phyloP scores from a whole-genome alignment of 2,329 filamentous ascomycete species.

The Piedraia hortae region DNA sequence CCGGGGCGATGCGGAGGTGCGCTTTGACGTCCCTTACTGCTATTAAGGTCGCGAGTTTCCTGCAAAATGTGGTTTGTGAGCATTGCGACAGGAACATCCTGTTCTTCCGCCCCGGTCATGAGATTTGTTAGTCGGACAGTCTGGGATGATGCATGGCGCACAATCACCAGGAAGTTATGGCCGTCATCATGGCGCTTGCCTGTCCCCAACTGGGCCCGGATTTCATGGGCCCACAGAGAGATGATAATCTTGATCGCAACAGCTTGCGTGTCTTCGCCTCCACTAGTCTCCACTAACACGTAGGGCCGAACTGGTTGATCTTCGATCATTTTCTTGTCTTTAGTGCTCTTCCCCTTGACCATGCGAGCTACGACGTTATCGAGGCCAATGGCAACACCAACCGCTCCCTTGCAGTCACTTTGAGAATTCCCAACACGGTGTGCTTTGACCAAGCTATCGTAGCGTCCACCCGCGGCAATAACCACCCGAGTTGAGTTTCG shows the following conservation, averaged over 20 bases:
- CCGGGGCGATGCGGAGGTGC: conserved; percentile 14
- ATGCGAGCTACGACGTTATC: conserved; percentile 47
- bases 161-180: conserved; percentile 62
- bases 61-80: conserved; percentile 54
- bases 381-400: conserved; percentile 79
- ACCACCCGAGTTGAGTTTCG: conserved; percentile 52
- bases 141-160: conserved; percentile 42
- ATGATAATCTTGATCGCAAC: conserved; percentile 52
- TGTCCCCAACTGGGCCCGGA: conserved; percentile 65
- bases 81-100: conserved; percentile 45
- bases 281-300: conserved; percentile 55
- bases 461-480: conserved; percentile 78
- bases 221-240: conserved; percentile 53
- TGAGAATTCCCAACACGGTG: conserved; percentile 23
- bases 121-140: conserved; percentile 31
- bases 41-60: conserved; percentile 55
- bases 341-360: conserved; percentile 11
- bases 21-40: conserved; percentile 16
- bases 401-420: conserved; percentile 24
- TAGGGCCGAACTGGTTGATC: too few species aligned
- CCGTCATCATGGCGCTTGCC: conserved; percentile 3
- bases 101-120: conserved; percentile 23
- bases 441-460: conserved; percentile 68
- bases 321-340: conserved; percentile 2
- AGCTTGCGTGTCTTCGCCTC: conserved; percentile 45